Evolutionary conservation across 2,329 filamentous ascomycete genomes (phyloP), one percentile per base, ranked within the genome.

Genomic region (Fusarium sublunatum): DNA sequence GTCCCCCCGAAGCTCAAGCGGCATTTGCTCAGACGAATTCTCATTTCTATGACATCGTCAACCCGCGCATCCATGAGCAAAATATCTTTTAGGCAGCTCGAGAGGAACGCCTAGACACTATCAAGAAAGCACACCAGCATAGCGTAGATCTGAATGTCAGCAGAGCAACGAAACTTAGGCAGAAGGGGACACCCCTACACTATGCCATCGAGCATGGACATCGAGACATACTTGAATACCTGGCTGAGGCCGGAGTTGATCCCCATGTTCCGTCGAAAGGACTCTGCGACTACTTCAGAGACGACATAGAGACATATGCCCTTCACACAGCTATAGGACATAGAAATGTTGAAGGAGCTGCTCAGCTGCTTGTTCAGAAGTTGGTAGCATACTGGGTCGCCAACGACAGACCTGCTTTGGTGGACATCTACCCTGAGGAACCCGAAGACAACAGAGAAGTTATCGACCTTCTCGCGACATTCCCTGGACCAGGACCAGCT

Each of bases 251-350:
- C 9, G 31, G 38, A 6, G 64, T 50, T 4, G 24, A 53, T 12
- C 42, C 50, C n/a, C 40, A 63, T 19, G 28, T 58, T 10, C 25
- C 35, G 6, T 39, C 61, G 13, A 28, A 13, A 24, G 42, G 39
- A 5, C 41, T 67, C 26, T 57, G 52, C 24, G 15, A 44, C 5
- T 55, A 42, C 3, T 31, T 34, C 15, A 9, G 6, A 4, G n/a
- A 36, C 5, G 19, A 25, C 1, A 2, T 13, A 9, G 38, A 32
- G 13, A 35, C 52, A 8, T 66, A 58, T 48, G 29, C 35, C 7
- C 48, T 68, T 3, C 58, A 66, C 7, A 49, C 28, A 7, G 58
- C 49, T 13, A 32, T 64, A 5, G 6, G 24, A 8, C 51, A 68
- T 6, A 31, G 41, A 4, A 12, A n/a, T 1, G 10, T 57, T 4